Percentiles rank a stretch among this genome's conserved stretches.
Evolutionary conservation across 371 early-diverging fungal genomes (phyloP).

Genomic region (Apophysomyces variabilis): DNA sequence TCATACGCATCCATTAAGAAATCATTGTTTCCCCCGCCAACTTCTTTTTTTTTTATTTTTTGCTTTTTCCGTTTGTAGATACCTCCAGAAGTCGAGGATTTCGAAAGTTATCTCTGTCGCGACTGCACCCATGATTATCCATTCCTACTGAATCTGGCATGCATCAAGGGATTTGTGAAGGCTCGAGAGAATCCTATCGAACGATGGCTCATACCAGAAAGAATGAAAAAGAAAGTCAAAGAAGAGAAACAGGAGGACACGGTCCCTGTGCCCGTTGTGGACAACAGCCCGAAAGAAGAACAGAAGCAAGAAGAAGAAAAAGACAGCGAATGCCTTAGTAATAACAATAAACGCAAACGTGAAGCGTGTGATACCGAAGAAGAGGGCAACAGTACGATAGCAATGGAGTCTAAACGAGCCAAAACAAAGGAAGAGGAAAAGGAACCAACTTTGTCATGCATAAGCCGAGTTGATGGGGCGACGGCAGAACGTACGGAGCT

Average conservation of each 20-base stretch:
- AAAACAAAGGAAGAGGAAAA: no score
- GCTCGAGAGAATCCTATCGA: conserved; percentile 28
- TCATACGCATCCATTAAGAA: conserved; percentile 3
- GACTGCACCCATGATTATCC: conserved; percentile 69
- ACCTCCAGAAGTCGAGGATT: conserved; percentile 65
- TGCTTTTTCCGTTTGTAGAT: conserved; percentile 37
- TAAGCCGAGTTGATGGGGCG: no score
- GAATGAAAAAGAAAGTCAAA: not conserved
- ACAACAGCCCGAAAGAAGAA: not conserved
- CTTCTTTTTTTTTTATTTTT: not conserved
- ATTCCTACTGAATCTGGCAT: conserved; percentile 39
- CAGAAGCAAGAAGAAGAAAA: no score
- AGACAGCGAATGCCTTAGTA: no score
- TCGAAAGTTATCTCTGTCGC: conserved; percentile 83
- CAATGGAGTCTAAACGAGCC: not conserved
- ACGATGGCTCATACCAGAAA: conserved; percentile 26
- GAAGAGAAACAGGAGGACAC: not conserved
- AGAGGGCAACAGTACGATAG: no score
- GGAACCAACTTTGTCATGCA: no score
- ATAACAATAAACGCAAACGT: no score
- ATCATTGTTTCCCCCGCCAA: no score
- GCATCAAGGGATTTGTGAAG: conserved; percentile 55
- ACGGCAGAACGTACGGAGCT: conserved; percentile 15
- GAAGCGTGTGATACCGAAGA: no score
- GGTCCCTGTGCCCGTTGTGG: no score